Evolutionary conservation across 345 rosid genomes (phyloP).

Genomic region (Lepidium didymum): DNA sequence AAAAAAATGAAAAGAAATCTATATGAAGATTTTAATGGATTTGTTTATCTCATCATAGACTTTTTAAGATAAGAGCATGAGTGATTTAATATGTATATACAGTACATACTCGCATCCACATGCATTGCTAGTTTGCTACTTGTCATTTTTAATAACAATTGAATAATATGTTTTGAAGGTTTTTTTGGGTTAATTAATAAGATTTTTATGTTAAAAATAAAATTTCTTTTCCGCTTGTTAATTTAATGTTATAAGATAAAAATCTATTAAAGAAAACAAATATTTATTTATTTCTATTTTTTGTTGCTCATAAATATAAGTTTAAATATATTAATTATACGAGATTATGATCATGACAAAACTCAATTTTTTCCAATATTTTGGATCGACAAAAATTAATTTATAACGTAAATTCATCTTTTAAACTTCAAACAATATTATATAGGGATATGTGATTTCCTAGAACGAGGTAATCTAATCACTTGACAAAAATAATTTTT

Average conservation of each 20-base stretch:
- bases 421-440: no score
- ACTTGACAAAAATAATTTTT: no score
- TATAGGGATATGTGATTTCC: no score
- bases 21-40: constrained; percentile 17
- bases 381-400: no score
- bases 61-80: constrained; percentile 16
- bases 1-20: constrained; percentile 23
- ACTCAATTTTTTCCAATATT: no score
- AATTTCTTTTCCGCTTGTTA: background rate
- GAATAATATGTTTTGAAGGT: background rate
- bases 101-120: background rate
- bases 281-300: no score
- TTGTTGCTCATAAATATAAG: no score
- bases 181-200: background rate
- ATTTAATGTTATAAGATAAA: background rate
- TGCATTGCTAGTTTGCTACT: constrained; percentile 4
- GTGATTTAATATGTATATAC: background rate
- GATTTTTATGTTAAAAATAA: no score
- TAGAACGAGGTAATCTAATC: no score
- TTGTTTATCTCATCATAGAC: constrained; percentile 21
- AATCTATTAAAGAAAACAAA: background rate
- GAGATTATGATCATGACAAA: no score
- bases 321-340: no score
- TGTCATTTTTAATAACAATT: background rate
- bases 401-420: no score